phyloP scores from a whole-genome alignment of 78 protist species.

The Trichosphaerium sp. region DNA sequence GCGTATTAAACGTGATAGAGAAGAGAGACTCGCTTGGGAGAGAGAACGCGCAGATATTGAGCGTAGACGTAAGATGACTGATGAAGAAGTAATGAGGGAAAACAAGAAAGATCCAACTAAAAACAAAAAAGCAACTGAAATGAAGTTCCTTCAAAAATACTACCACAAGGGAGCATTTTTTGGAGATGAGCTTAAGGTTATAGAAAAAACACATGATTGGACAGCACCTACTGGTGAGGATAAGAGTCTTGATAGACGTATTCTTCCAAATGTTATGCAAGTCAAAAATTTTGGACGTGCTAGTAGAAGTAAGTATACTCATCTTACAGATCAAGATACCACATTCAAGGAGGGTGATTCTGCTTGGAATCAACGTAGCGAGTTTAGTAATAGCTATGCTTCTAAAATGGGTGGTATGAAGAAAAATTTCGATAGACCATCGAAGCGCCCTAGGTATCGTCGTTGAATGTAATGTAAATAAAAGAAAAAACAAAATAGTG shows the following conservation, averaged over 20 bases:
- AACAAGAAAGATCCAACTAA: not conserved
- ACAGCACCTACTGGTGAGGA: too few species aligned
- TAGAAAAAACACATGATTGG: not conserved
- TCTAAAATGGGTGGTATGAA: too few species aligned
- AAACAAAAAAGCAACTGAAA: not conserved
- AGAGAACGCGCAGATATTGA: not conserved
- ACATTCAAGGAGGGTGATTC: too few species aligned
- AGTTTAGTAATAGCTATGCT: too few species aligned
- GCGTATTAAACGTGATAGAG: not conserved
- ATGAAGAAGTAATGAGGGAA: not conserved
- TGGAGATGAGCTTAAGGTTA: too few species aligned
- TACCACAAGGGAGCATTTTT: conserved; percentile 9
- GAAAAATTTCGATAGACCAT: too few species aligned
- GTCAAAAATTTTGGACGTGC: conserved; percentile 5
- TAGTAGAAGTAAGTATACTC: conserved; percentile 4
- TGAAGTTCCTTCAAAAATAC: not conserved
- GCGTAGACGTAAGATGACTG: not conserved
- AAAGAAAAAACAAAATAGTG: too few species aligned
- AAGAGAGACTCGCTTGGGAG: not conserved
- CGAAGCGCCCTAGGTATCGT: too few species aligned
- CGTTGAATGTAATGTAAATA: too few species aligned
- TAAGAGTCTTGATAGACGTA: too few species aligned
- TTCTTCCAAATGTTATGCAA: too few species aligned
- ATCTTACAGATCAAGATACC: conserved; percentile 1
- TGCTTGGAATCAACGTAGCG: too few species aligned